Base-by-base conservation (phyloP, 495 filamentous ascomycete species). In the Hypoxylon subgilvum region DNA sequence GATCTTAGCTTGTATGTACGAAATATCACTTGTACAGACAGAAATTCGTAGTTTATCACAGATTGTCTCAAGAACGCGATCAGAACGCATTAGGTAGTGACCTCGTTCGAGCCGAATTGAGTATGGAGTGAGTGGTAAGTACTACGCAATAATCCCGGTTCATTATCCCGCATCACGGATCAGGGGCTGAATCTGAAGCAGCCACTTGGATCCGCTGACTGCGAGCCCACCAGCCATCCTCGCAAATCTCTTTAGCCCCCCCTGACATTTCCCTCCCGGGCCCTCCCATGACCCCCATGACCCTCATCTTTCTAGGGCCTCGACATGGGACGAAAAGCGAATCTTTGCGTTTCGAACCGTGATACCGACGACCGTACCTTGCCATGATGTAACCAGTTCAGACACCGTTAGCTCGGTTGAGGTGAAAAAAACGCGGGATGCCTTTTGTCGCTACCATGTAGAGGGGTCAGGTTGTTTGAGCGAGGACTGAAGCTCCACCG, bases 161-260 rank as follows among this genome's bases (percentile, higher is more conserved):
- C 25, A n/a, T n/a, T n/a, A n/a, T n/a, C n/a, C n/a, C n/a, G 4
- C 27, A 39, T 44, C 48, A 36, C 42, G 60, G 47, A 49, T 63
- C 52, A 63, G 53, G 54, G 61, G 61, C 25, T 46, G 23, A 54
- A 58, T 44, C 61, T 64, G 61, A 64, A 64, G 54, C 61, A 64
- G 32, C 53, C 53, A 63, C 49, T 57, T 23, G 57, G 48, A 63
- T 45, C 53, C 60, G 36, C 22, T 18, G 17, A 16, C 35, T 12
- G 38, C 36, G 35, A 54, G 54, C 31, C 51, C 58, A 56, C 58
- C 44, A 22, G 32, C 25, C 44, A 50, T 46, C 51, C 46, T 62
- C 32, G 32, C 58, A 62, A 55, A 62, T 62, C 58, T 53, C 45
- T 23, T 23, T 25, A 27, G 23, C 30, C 17, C 19, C 19, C 18